phyloP scores from a whole-genome alignment of 352 stramenopile species.

The Elongisporangium senticosum region DNA sequence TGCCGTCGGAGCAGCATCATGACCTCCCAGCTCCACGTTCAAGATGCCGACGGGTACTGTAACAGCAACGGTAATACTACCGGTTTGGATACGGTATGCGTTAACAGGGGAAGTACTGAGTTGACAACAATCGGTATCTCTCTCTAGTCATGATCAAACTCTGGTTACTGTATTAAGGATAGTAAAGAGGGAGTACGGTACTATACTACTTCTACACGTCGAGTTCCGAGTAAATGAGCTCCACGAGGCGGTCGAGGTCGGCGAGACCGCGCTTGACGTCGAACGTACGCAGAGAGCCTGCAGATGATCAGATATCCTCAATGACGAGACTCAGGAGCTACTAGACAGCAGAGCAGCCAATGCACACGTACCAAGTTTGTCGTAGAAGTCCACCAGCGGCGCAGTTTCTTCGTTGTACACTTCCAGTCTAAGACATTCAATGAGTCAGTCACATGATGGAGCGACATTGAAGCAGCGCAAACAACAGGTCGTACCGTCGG shows the following conservation, averaged over 20 bases:
- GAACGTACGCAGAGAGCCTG: constrained; percentile 71
- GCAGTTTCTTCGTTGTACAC: constrained; percentile 88
- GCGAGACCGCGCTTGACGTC: constrained; percentile 83
- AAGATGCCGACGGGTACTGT: neutral
- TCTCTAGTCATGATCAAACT: neutral
- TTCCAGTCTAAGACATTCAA: constrained; percentile 36
- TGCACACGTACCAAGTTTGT: constrained; percentile 30
- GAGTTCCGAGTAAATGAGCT: constrained; percentile 62
- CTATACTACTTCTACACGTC: constrained; percentile 21
- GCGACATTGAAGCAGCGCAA: constrained; percentile 2
- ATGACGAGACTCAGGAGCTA: neutral
- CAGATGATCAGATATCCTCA: neutral
- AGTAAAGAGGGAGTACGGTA: neutral
- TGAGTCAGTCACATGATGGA: neutral
- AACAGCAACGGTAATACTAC: neutral
- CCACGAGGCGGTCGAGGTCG: constrained; percentile 71
- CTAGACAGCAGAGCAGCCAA: neutral
- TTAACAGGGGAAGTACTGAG: neutral
- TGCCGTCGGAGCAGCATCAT: neutral
- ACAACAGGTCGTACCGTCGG: constrained; percentile 32
- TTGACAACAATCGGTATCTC: too few relatives aligned
- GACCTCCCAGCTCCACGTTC: neutral
- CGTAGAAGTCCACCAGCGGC: constrained; percentile 86
- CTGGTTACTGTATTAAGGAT: constrained; percentile 5
- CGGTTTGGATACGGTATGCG: neutral